Percentiles rank a stretch among this genome's conserved stretches.
Evolutionary conservation across 176 grass and related monocot species (phyloP).

Genomic region (Cenchrus americanus): DNA sequence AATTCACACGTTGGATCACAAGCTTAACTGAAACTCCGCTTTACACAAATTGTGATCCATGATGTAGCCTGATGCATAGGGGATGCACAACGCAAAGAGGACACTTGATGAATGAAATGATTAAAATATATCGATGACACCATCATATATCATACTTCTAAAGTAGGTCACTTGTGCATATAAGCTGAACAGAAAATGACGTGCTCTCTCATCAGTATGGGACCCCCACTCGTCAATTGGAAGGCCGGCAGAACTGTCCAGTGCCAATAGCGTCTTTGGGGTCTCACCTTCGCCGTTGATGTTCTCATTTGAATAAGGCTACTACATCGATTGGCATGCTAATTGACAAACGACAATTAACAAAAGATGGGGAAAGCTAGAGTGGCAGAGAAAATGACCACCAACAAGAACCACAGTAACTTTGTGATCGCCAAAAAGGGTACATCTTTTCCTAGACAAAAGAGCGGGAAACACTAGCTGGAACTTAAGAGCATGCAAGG

Average conservation of each 20-base stretch:
- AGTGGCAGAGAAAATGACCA: constrained; percentile 26
- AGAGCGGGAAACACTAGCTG: constrained; percentile 26
- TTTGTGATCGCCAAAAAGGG: constrained; percentile 23
- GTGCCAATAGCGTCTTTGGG: neutral
- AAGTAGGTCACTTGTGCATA: neutral
- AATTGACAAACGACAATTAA: constrained; percentile 9
- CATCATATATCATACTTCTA: neutral
- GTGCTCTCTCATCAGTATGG: neutral
- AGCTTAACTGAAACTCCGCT: neutral
- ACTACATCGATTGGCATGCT: neutral
- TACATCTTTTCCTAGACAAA: constrained; percentile 39
- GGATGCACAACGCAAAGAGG: neutral
- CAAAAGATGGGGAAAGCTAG: neutral
- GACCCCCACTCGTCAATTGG: constrained; percentile 10
- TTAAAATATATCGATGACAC: neutral
- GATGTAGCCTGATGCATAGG: neutral
- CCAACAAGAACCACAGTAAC: constrained; percentile 19
- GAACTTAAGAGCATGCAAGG: constrained; percentile 39
- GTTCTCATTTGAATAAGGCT: constrained; percentile 15
- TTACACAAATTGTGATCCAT: neutral
- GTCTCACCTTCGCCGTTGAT: neutral
- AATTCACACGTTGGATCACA: neutral
- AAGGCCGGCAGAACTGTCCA: constrained; percentile 31
- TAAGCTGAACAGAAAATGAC: neutral
- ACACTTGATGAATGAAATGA: neutral